These are phyloP conservation scores for Lichtheimia ramosa DNA, from an alignment of 371 early-diverging fungal species.

Conservation along the genomic window DNA sequence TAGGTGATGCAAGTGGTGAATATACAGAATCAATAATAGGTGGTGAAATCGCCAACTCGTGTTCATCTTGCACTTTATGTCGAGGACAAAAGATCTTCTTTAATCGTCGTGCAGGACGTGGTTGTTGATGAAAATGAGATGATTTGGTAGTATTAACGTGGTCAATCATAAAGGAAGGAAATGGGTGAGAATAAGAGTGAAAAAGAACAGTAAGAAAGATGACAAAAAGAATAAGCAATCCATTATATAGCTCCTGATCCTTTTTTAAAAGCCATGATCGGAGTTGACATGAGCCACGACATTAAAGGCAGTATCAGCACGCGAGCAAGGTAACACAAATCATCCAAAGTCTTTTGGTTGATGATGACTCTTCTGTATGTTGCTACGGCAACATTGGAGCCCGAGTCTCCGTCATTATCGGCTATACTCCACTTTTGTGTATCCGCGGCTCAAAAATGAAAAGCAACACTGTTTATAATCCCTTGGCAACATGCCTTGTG, in stretches of 20 bases:
- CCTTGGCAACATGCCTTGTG: too few species aligned
- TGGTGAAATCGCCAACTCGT: constrained; percentile 16
- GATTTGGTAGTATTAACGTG: constrained; percentile 6
- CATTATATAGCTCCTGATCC: background rate
- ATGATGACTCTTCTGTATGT: background rate
- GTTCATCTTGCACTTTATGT: constrained; percentile 2
- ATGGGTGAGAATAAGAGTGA: background rate
- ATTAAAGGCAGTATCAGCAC: constrained; percentile 8
- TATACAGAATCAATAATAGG: constrained; percentile 9
- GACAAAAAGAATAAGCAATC: background rate
- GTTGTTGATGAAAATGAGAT: constrained; percentile 4
- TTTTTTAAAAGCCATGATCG: background rate
- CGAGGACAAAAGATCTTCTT: constrained; percentile 16
- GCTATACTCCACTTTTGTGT: too few species aligned
- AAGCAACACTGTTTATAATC: too few species aligned
- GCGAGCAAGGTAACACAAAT: constrained; percentile 11
- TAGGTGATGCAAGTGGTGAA: constrained; percentile 17
- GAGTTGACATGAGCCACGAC: constrained; percentile 4
- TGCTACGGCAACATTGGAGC: constrained; percentile 4
- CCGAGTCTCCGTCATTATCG: background rate
- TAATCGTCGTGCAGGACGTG: constrained; percentile 9
- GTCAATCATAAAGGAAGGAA: constrained; percentile 11
- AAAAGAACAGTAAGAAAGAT: constrained; percentile 1
- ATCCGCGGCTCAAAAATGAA: too few species aligned
- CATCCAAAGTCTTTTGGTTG: background rate